A percentile compares a stretch with the other conserved stretches of the same genome.
phyloP scores from a whole-genome alignment of 768 basidiomycete species.

The Pisolithus tinctorius region DNA sequence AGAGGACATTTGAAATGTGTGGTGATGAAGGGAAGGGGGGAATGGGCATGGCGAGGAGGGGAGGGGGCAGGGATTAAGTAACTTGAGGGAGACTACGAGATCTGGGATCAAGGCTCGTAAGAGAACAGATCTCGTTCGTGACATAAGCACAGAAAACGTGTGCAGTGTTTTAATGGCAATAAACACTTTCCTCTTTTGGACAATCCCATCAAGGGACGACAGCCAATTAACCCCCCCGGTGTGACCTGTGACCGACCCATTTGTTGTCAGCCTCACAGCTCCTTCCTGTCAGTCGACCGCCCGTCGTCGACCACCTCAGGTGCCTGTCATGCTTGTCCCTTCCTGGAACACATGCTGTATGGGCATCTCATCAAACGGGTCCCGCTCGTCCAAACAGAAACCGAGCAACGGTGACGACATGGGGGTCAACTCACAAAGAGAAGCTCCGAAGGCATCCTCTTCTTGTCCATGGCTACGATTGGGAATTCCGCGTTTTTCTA shows the following conservation, averaged over 20 bases:
- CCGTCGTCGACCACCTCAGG: too few relatives aligned
- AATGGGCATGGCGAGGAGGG: slow-evolving; percentile 39
- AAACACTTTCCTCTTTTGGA: not conserved
- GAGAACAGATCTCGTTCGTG: not conserved
- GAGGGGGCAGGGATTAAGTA: slow-evolving; percentile 43
- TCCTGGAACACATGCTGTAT: too few relatives aligned
- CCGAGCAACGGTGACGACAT: not conserved
- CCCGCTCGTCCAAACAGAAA: not conserved
- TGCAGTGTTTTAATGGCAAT: not conserved
- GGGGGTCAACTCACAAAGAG: too few relatives aligned
- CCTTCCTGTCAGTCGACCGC: not conserved
- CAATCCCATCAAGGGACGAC: not conserved
- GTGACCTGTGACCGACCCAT: not conserved
- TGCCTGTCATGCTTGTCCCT: too few relatives aligned
- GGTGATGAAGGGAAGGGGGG: slow-evolving; percentile 28
- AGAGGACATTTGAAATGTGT: slow-evolving; percentile 33
- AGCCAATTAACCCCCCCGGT: not conserved
- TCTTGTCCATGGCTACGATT: too few relatives aligned
- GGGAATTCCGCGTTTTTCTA: not conserved
- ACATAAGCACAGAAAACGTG: not conserved
- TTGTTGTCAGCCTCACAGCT: not conserved
- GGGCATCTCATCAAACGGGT: too few relatives aligned
- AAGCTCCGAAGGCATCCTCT: too few relatives aligned
- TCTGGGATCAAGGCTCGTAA: too few relatives aligned
- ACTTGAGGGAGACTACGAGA: not conserved